Percentiles rank a stretch among this genome's conserved stretches.
phyloP scores from a whole-genome alignment of 192 early-diverging fungal species.

The Dimargaris xerosporica region DNA sequence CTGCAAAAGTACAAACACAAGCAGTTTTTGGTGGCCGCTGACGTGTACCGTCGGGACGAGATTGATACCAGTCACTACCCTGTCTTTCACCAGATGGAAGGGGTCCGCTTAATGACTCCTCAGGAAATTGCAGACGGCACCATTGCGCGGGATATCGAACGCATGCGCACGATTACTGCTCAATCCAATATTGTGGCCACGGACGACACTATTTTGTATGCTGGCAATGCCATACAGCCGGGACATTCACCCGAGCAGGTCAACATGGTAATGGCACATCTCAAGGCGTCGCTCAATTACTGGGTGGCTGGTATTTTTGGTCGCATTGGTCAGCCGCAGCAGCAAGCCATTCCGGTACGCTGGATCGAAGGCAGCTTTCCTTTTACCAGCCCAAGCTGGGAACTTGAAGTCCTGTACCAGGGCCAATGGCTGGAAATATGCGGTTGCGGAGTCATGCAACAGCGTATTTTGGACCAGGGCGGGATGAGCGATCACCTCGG shows the following conservation, averaged over 20 bases:
- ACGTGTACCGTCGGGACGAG: constrained; percentile 93
- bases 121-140: constrained; percentile 15
- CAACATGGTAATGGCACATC: constrained; percentile 38
- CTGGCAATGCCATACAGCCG: constrained; percentile 34
- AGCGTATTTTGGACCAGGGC: constrained; percentile 57
- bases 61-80: constrained; percentile 94
- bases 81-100: constrained; percentile 98
- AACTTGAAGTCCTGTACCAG: constrained; percentile 87
- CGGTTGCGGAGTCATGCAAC: constrained; percentile 86
- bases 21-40: constrained; percentile 78
- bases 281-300: constrained; percentile 72
- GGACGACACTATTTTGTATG: constrained; percentile 17
- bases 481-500: constrained; percentile 63
- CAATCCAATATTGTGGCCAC: constrained; percentile 14
- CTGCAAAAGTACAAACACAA: constrained; percentile 20
- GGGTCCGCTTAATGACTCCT: constrained; percentile 42
- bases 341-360: constrained; percentile 49
- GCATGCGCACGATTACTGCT: constrained; percentile 8
- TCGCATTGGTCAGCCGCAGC: constrained; percentile 3
- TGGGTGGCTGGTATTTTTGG: constrained; percentile 58
- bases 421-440: constrained; percentile 90
- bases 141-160: constrained; percentile 5
- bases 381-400: constrained; percentile 91
- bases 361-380: constrained; percentile 95
- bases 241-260: constrained; percentile 26